phyloP scores from a whole-genome alignment of 257 asterid species.

The Avicennia marina region DNA sequence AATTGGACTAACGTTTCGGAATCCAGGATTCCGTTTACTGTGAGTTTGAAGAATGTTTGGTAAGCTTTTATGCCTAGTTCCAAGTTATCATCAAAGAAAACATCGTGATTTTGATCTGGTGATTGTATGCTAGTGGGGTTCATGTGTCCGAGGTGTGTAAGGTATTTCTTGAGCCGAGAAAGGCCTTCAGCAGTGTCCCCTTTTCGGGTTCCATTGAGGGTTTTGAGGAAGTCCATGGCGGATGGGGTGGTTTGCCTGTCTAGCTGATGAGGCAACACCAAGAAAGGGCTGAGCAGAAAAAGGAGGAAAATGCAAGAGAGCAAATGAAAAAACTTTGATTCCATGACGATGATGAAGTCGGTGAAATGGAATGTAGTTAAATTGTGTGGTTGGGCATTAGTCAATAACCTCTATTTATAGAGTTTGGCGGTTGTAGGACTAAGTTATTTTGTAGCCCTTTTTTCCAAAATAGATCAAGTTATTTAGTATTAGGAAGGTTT shows the following conservation, averaged over 20 bases:
- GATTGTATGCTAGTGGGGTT: no score
- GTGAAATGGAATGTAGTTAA: background rate
- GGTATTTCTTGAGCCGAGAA: constrained; percentile 12
- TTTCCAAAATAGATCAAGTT: background rate
- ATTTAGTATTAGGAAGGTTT: background rate
- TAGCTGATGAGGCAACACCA: background rate
- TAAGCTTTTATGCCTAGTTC: constrained; percentile 15
- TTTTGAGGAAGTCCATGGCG: constrained; percentile 8
- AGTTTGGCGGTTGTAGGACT: background rate
- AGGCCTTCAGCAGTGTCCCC: constrained; percentile 9
- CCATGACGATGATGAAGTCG: background rate
- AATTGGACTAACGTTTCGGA: constrained; percentile 10
- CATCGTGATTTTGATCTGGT: background rate
- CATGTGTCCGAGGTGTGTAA: constrained; percentile 24
- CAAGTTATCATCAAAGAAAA: constrained; percentile 13
- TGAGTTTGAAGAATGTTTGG: constrained; percentile 21
- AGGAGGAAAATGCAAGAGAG: constrained; percentile 3
- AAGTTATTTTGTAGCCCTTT: background rate
- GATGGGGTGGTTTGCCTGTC: background rate
- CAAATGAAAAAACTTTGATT: background rate
- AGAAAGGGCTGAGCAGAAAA: background rate
- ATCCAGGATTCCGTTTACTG: constrained; percentile 13
- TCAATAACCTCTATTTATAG: background rate
- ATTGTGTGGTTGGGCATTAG: background rate
- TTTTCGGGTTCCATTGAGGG: constrained; percentile 11